A percentile compares a stretch with the other conserved stretches of the same genome.
These are phyloP conservation scores for Globisporangium abappressorium DNA, from an alignment of 352 stramenopile genomes.

Conservation along the genomic window DNA sequence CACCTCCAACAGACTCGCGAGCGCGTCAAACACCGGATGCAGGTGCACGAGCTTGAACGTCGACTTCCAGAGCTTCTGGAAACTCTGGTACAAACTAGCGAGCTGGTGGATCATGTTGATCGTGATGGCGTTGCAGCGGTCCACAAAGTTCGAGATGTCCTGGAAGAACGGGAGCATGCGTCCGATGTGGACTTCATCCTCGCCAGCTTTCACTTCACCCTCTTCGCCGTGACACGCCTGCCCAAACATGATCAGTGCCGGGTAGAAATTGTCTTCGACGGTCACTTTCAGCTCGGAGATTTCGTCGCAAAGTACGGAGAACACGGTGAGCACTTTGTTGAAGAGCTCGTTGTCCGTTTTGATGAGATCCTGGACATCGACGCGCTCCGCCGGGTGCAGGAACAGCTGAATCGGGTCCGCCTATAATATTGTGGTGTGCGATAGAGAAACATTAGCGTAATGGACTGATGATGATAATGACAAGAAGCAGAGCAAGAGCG, in stretches of 20 bases:
- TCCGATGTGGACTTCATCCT: slow-evolving; percentile 83
- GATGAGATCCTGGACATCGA: slow-evolving; percentile 87
- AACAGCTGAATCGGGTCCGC: slow-evolving; percentile 83
- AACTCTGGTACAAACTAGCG: slow-evolving; percentile 82
- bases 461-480: background rate
- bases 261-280: slow-evolving; percentile 89
- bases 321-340: slow-evolving; percentile 88
- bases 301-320: slow-evolving; percentile 88
- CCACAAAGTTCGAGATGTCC: slow-evolving; percentile 89
- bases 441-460: background rate
- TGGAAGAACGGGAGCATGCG: slow-evolving; percentile 89
- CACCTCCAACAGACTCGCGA: slow-evolving; percentile 77
- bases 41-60: slow-evolving; percentile 87
- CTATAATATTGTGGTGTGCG: slow-evolving; percentile 21
- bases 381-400: slow-evolving; percentile 77
- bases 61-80: slow-evolving; percentile 86
- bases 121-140: slow-evolving; percentile 85
- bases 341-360: slow-evolving; percentile 89
- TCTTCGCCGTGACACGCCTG: slow-evolving; percentile 72
- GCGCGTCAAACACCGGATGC: slow-evolving; percentile 72
- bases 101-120: slow-evolving; percentile 92
- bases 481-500: background rate
- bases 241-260: slow-evolving; percentile 88
- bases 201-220: slow-evolving; percentile 60
- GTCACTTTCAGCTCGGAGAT: slow-evolving; percentile 89